phyloP scores from a whole-genome alignment of 768 basidiomycete genomes.

The Gloeostereum incarnatum region DNA sequence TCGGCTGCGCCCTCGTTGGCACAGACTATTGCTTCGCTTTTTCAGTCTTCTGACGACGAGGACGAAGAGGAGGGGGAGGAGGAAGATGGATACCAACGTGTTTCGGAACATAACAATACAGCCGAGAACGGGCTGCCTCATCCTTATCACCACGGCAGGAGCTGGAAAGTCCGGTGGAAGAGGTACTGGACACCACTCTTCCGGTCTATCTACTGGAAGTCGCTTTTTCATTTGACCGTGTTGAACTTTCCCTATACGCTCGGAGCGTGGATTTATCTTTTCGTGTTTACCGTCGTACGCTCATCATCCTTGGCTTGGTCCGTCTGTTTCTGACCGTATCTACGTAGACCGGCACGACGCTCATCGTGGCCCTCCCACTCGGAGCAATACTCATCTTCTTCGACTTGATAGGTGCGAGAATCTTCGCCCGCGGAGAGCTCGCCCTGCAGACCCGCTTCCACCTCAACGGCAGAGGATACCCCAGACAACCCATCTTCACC shows the following conservation, averaged over 20 bases:
- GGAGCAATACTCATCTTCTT: slow-evolving; percentile 74
- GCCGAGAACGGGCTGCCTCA: slow-evolving; percentile 8
- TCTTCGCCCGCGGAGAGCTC: slow-evolving; percentile 67
- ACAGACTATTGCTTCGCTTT: slow-evolving; percentile 64
- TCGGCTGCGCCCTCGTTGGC: slow-evolving; percentile 58
- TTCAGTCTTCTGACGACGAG: slow-evolving; percentile 39
- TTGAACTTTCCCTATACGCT: slow-evolving; percentile 77
- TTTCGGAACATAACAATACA: not conserved
- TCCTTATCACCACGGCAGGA: slow-evolving; percentile 14
- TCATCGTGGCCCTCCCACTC: slow-evolving; percentile 71
- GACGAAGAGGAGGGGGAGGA: slow-evolving; percentile 15
- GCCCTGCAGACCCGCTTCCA: slow-evolving; percentile 65
- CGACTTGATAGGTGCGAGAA: slow-evolving; percentile 63
- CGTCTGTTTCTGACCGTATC: not conserved
- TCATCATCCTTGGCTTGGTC: slow-evolving; percentile 1
- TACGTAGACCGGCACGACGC: slow-evolving; percentile 62
- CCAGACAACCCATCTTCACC: slow-evolving; percentile 71
- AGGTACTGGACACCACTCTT: slow-evolving; percentile 59
- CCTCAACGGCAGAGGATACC: slow-evolving; percentile 54
- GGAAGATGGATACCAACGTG: slow-evolving; percentile 5
- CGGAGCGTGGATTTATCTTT: slow-evolving; percentile 69
- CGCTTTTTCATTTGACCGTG: slow-evolving; percentile 60
- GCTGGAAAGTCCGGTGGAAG: slow-evolving; percentile 29
- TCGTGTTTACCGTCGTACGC: slow-evolving; percentile 73
- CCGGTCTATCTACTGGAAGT: slow-evolving; percentile 47